These are phyloP conservation scores for Clonostachys sp. DNA, from an alignment of 2,329 filamentous ascomycete genomes.

Conservation along the genomic window DNA sequence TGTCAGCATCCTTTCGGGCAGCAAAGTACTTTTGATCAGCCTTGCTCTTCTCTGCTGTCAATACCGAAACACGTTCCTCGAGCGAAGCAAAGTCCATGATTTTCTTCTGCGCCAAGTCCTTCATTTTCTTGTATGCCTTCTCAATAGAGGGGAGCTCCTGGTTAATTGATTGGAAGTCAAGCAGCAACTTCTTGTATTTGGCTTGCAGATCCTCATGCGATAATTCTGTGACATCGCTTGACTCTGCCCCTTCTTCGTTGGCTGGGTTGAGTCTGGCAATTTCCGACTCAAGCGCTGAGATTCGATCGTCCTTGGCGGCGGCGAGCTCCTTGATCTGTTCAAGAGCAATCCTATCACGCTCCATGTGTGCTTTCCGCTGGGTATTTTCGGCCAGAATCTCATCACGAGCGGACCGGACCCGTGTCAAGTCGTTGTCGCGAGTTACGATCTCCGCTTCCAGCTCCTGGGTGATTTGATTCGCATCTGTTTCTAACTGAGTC, in stretches of 20 bases:
- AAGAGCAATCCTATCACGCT: slow-evolving; percentile 65
- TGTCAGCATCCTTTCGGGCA: slow-evolving; percentile 89
- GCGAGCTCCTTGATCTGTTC: slow-evolving; percentile 78
- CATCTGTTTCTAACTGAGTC: slow-evolving; percentile 75
- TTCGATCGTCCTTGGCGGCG: slow-evolving; percentile 73
- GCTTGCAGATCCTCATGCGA: slow-evolving; percentile 66
- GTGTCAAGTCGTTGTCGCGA: slow-evolving; percentile 78
- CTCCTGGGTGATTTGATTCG: slow-evolving; percentile 66
- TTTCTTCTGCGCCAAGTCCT: slow-evolving; percentile 80
- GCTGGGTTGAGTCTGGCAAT: slow-evolving; percentile 62
- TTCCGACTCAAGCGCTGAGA: slow-evolving; percentile 77
- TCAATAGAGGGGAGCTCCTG: slow-evolving; percentile 87
- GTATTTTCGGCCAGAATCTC: slow-evolving; percentile 79
- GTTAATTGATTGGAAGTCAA: slow-evolving; percentile 79
- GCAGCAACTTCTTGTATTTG: slow-evolving; percentile 71
- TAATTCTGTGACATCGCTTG: slow-evolving; percentile 50
- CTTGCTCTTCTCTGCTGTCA: slow-evolving; percentile 87
- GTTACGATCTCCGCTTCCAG: slow-evolving; percentile 77
- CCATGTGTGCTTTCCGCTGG: slow-evolving; percentile 73
- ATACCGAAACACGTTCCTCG: slow-evolving; percentile 72
- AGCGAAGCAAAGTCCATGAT: slow-evolving; percentile 69
- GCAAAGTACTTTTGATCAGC: slow-evolving; percentile 98
- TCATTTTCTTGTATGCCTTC: slow-evolving; percentile 84
- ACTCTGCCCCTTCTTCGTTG: slow-evolving; percentile 29
- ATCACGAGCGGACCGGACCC: slow-evolving; percentile 79